Evolutionary conservation across 2,329 filamentous ascomycete species (phyloP), one percentile per base, ranked within the genome.

Genomic region (Fonsecaea nubica): DNA sequence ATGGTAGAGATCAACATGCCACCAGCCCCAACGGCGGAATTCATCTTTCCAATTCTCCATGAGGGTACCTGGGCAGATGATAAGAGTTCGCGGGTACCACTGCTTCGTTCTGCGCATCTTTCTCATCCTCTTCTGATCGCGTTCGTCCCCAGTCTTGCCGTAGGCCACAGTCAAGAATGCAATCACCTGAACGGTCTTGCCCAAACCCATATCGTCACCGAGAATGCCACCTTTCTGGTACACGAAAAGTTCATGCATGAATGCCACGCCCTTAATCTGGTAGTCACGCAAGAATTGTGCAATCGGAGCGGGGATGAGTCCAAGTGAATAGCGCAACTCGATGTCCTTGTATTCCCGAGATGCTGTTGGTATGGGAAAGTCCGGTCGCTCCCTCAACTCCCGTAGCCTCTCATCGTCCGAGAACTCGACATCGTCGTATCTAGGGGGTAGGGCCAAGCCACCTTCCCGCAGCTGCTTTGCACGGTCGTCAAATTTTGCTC

Each of bases 151-250:
- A 0, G 91, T 96, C 80, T 99, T 99, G 7, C 95, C 95, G 76
- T 97, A 99, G 0, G 93, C 93, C 0, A 89, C 92, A 0, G 92
- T 92, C 25, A 99, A 82, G 71, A 99, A 98, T 0, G 93, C 91
- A 64, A 93, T 95, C 32, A 99, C 92, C 77, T 99, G 95, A 2
- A 99, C 92, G 0, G 95, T 99, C 79, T 99, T 99, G 0, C 95
- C 95, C 36, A 99, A 79, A 21, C 95, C 95, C 95, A 99, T 99
- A 74, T 99, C 95, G 75, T 99, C 95, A 2, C 94, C 93, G 0
- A 99, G 84, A 25, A 99, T 91, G 1, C 91, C 92, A 0, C 95
- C 95, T 72, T 90, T 90, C 75, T 99, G 95, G 71, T 92, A 94
- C 3, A 97, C 90, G 75, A 98, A 98, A 25, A 92, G 85, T 66